A percentile compares a stretch with the other conserved stretches of the same genome.
Conservation (phyloP, 2,329 filamentous ascomycete genomes). For the Fusarium verrucosum region DNA sequence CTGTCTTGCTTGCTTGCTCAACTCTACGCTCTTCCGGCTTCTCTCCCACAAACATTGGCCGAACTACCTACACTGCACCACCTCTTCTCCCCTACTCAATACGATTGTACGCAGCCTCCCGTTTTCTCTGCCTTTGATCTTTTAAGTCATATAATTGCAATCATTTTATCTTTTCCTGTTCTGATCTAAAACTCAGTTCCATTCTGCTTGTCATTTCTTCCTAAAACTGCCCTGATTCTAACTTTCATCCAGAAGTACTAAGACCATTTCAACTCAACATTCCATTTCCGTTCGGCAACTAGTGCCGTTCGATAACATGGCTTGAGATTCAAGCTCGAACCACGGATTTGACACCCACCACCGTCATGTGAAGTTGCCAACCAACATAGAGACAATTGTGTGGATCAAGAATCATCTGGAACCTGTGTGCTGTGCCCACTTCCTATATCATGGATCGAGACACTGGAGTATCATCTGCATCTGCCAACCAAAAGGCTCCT, state of each 20-base stretch:
- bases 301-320: slow-evolving; percentile 13
- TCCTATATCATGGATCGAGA: slow-evolving; percentile 35
- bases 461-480: slow-evolving; percentile 14
- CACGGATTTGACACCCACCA: slow-evolving; percentile 4
- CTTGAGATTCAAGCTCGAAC: slow-evolving; percentile 11
- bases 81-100: neutral
- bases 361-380: slow-evolving; percentile 37
- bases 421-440: neutral
- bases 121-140: slow-evolving; percentile 4
- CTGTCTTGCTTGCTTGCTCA: slow-evolving; percentile 14
- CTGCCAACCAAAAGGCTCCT: slow-evolving; percentile 40
- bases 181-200: slow-evolving; percentile 9
- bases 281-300: slow-evolving; percentile 14
- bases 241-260: slow-evolving; percentile 8
- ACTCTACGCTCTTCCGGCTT: slow-evolving; percentile 4
- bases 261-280: slow-evolving; percentile 2
- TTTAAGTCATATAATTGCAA: neutral
- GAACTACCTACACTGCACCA: slow-evolving; percentile 19
- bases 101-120: slow-evolving; percentile 12
- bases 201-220: slow-evolving; percentile 11
- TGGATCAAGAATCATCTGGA: slow-evolving; percentile 22
- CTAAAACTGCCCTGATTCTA: slow-evolving; percentile 1
- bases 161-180: neutral
- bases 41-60: slow-evolving; percentile 6
- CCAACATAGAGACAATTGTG: slow-evolving; percentile 7